phyloP scores from a whole-genome alignment of 2,329 filamentous ascomycete species.

The Botryotinia globosa region DNA sequence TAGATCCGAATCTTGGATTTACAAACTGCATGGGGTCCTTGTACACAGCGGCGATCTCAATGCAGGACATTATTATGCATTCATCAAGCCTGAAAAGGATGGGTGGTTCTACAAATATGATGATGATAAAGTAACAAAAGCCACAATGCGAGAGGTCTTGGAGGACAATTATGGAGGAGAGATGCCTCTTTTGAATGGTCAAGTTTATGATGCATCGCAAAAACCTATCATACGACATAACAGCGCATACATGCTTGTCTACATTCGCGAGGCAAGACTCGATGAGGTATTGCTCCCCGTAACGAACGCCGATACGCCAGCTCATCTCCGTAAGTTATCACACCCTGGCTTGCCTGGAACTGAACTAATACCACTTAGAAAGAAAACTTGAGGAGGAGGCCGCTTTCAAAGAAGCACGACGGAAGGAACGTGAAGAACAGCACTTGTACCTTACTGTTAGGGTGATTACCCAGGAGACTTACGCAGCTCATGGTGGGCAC shows the following conservation, averaged over 20 bases:
- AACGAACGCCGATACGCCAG: conserved; percentile 73
- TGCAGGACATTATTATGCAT: conserved; percentile 97
- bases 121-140: conserved; percentile 94
- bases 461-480: conserved; percentile 78
- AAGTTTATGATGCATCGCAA: conserved; percentile 51
- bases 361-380: conserved; percentile 48
- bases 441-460: conserved; percentile 87
- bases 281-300: conserved; percentile 78
- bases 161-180: conserved; percentile 97
- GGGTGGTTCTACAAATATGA: conserved; percentile 97
- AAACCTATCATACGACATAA: conserved; percentile 61
- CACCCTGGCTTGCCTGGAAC: not conserved
- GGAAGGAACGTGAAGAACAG: conserved; percentile 88
- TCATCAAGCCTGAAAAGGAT: conserved; percentile 88
- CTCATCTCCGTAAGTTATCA: conserved; percentile 66
- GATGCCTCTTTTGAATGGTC: conserved; percentile 44
- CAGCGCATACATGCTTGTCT: conserved; percentile 99
- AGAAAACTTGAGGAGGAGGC: conserved; percentile 78
- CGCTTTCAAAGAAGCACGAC: conserved; percentile 68
- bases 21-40: conserved; percentile 90
- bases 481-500: conserved; percentile 76
- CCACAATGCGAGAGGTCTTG: conserved; percentile 83
- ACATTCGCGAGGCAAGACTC: conserved; percentile 83
- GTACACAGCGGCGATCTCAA: conserved; percentile 97
- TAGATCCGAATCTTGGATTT: conserved; percentile 82